Percentiles rank a stretch among this genome's conserved stretches.
phyloP scores from a whole-genome alignment of 768 basidiomycete species.

The Tricholoma terreum region DNA sequence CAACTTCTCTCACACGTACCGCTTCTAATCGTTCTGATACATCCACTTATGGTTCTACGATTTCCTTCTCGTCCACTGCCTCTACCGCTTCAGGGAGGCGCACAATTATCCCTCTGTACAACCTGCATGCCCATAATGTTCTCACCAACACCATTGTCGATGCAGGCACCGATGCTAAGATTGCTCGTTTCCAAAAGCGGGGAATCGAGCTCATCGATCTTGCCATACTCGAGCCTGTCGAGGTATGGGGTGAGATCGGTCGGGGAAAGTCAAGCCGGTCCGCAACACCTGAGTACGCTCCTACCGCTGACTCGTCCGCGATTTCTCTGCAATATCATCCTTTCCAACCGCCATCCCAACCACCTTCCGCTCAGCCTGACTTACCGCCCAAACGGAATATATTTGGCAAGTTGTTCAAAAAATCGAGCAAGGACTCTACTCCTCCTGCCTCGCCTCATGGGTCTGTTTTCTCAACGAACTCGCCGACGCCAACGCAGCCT shows the following conservation, averaged over 20 bases:
- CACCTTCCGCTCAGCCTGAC: constrained; percentile 3
- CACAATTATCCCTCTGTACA: constrained; percentile 83
- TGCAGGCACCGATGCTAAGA: constrained; percentile 84
- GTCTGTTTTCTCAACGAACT: constrained; percentile 17
- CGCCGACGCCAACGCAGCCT: constrained; percentile 7
- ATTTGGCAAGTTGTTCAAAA: constrained; percentile 72
- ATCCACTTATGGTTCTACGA: constrained; percentile 39
- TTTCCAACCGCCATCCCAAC: constrained; percentile 4
- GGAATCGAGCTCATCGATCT: constrained; percentile 78
- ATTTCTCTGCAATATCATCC: constrained; percentile 13
- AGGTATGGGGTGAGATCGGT: constrained; percentile 55
- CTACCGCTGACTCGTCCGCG: constrained; percentile 18
- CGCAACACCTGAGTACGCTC: constrained; percentile 15
- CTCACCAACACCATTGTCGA: constrained; percentile 84
- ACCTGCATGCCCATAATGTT: constrained; percentile 84
- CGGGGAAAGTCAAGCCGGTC: constrained; percentile 27
- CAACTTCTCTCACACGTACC: constrained; percentile 37
- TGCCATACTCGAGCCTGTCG: constrained; percentile 75
- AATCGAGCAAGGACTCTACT: constrained; percentile 22
- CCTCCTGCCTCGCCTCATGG: constrained; percentile 27
- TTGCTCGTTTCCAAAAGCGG: constrained; percentile 71
- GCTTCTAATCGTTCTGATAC: constrained; percentile 60
- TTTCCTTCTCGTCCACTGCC: constrained; percentile 36
- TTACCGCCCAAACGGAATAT: constrained; percentile 48
- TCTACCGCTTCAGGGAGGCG: constrained; percentile 53